Base-by-base conservation (phyloP, 805 yeast species). In the Ogataea paraovalis region DNA sequence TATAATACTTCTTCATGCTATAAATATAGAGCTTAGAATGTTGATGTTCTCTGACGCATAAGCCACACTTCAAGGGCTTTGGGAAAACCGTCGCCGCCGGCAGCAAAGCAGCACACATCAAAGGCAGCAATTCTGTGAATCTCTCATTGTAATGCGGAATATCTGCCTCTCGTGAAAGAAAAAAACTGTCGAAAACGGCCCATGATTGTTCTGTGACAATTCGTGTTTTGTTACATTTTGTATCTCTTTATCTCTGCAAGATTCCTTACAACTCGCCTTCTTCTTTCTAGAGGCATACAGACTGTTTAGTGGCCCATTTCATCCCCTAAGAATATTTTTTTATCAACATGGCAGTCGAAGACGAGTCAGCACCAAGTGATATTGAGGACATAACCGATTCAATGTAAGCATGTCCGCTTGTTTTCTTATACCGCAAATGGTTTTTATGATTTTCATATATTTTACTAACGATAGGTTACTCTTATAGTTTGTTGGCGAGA, bases 401-500 rank as follows among this genome's bases (percentile, higher is more conserved):
- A 27, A 43, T 56, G 60, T 58, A 51, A 42, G 60, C 38, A 34
- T 5, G 14, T 4, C 34, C 28, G 28, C 28, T 14, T 25, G 28
- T 25, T 25, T 25, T 25, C n/a, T n/a, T n/a, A n/a, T n/a, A n/a
- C n/a, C n/a, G n/a, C n/a, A n/a, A n/a, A n/a, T n/a, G n/a, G n/a
- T n/a, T n/a, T n/a, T n/a, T n/a, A n/a, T n/a, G n/a, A 25, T 25
- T 25, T 25, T 25, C 28, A 25, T 25, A 25, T 25, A 25, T 25
- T 25, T 25, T 37, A 37, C 42, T 27, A 41, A 38, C 41, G 39
- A 4, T 18, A 16, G 8, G 7, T 30, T 3, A 27, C 10, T 33
- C 37, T 39, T 27, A 38, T 10, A 58, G 62, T 21, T 49, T 58
- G 16, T 44, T 58, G 13, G 45, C 60, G 16, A 48, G 61, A 32